A percentile compares a stretch with the other conserved stretches of the same genome.
Conservation (phyloP, 1,139 yeast species). For the Groenewaldozyma auringiensis region DNA sequence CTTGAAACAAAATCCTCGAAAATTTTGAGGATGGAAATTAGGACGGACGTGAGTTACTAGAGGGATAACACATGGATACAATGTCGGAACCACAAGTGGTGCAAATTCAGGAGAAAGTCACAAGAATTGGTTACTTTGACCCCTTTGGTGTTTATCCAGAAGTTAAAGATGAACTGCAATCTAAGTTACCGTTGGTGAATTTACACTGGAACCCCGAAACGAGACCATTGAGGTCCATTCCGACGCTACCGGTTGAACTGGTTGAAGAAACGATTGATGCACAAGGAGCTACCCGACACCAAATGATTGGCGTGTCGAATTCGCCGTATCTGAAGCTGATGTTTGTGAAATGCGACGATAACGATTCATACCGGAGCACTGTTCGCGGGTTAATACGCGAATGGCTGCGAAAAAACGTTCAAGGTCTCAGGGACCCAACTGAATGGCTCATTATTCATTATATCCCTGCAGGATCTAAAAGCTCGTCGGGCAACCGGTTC, state of each 20-base stretch:
- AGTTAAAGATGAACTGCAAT: slow-evolving; percentile 45
- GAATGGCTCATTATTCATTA: slow-evolving; percentile 63
- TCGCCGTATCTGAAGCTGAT: slow-evolving; percentile 61
- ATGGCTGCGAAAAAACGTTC: slow-evolving; percentile 57
- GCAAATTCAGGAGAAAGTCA: slow-evolving; percentile 19
- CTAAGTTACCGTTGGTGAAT: slow-evolving; percentile 58
- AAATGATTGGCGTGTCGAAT: slow-evolving; percentile 36
- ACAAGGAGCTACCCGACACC: slow-evolving; percentile 31
- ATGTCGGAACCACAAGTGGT: slow-evolving; percentile 21
- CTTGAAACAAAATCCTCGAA: too few relatives aligned
- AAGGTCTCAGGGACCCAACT: slow-evolving; percentile 38
- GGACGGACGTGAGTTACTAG: too few relatives aligned
- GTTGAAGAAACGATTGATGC: slow-evolving; percentile 52
- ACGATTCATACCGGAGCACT: slow-evolving; percentile 69
- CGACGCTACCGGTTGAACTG: slow-evolving; percentile 50
- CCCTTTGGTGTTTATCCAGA: slow-evolving; percentile 64
- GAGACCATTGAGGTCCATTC: slow-evolving; percentile 60
- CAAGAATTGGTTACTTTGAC: slow-evolving; percentile 68
- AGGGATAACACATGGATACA: too few relatives aligned
- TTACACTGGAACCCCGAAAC: slow-evolving; percentile 68
- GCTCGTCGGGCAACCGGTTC: slow-evolving; percentile 35
- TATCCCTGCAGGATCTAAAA: slow-evolving; percentile 41
- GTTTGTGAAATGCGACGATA: slow-evolving; percentile 55
- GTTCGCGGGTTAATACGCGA: slow-evolving; percentile 75
- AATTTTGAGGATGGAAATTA: too few relatives aligned